Conservation (phyloP, 257 asterid genomes). For the Salvia splendens region DNA sequence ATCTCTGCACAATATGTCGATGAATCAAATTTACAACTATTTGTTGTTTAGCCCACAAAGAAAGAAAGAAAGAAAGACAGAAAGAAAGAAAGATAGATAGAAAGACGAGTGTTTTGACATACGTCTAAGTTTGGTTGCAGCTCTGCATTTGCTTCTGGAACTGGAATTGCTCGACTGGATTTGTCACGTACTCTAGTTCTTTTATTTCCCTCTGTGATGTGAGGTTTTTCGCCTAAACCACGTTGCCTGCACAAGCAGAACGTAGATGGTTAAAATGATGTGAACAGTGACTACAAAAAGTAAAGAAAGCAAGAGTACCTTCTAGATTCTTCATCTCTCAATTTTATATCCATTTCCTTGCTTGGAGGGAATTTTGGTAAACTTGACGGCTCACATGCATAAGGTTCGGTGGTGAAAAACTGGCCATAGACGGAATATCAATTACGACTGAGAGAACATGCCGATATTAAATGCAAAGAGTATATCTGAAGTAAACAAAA, state of each 20-base stretch:
- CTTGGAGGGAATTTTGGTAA: slow-evolving; percentile 90
- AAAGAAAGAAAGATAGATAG: neutral
- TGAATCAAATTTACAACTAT: neutral
- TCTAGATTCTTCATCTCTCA: slow-evolving; percentile 87
- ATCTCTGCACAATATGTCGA: slow-evolving; percentile 50
- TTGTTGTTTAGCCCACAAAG: too few species aligned
- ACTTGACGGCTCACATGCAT: slow-evolving; percentile 82
- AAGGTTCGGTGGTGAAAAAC: slow-evolving; percentile 80
- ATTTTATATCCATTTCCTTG: slow-evolving; percentile 89
- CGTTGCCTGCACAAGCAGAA: slow-evolving; percentile 54
- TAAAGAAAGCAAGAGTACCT: slow-evolving; percentile 49
- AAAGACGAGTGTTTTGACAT: slow-evolving; percentile 28
- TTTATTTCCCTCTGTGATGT: slow-evolving; percentile 55
- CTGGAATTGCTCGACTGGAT: slow-evolving; percentile 73
- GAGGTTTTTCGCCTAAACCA: slow-evolving; percentile 57
- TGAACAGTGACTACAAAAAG: neutral
- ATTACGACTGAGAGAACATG: neutral
- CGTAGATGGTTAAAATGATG: slow-evolving; percentile 7
- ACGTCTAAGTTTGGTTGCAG: slow-evolving; percentile 84
- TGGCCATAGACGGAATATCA: slow-evolving; percentile 31
- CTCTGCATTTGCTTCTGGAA: slow-evolving; percentile 97
- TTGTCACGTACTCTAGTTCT: slow-evolving; percentile 64
- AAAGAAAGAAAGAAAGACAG: neutral
- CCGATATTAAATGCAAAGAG: neutral
- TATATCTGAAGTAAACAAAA: neutral